Conservation (phyloP, 1,284 basidiomycete genomes). For the Cutaneotrichosporon sp. region DNA sequence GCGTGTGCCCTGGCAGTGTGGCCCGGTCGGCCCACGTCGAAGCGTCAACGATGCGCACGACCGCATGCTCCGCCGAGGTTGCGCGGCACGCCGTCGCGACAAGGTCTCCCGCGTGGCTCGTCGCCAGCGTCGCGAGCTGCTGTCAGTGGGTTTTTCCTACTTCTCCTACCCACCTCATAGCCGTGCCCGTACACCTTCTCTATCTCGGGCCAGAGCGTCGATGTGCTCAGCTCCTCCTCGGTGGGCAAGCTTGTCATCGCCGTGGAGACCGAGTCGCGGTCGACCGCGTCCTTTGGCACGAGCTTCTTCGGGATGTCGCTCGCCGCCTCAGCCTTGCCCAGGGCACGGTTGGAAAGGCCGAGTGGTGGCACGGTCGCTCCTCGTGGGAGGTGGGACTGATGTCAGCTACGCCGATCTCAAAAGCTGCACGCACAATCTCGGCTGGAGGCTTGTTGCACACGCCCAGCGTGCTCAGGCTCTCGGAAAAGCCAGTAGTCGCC, state of each 20-base stretch:
- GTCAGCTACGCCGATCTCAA: neutral
- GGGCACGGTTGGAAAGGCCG: constrained; percentile 70
- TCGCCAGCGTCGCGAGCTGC: constrained; percentile 73
- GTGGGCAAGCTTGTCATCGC: constrained; percentile 55
- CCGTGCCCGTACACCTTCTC: constrained; percentile 99
- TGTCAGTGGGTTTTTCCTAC: no score
- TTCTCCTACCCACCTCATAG: constrained; percentile 84
- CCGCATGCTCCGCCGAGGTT: constrained; percentile 82
- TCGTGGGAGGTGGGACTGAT: constrained; percentile 36
- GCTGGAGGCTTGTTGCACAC: constrained; percentile 29
- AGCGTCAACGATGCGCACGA: constrained; percentile 79
- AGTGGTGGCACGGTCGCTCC: constrained; percentile 75
- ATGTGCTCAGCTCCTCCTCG: constrained; percentile 67
- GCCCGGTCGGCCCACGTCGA: constrained; percentile 67
- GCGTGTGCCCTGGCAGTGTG: constrained; percentile 65
- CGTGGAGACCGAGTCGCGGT: constrained; percentile 50
- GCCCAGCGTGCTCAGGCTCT: constrained; percentile 58
- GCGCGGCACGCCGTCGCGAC: constrained; percentile 94
- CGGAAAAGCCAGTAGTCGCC: constrained; percentile 75
- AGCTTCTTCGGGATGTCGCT: constrained; percentile 22
- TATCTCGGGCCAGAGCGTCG: constrained; percentile 93
- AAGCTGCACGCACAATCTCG: constrained; percentile 14
- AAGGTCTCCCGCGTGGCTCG: constrained; percentile 67
- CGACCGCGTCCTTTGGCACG: constrained; percentile 34
- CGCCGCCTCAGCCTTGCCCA: constrained; percentile 62